Conservation (phyloP, 2,329 filamentous ascomycete genomes). For the Moelleriella libera region DNA sequence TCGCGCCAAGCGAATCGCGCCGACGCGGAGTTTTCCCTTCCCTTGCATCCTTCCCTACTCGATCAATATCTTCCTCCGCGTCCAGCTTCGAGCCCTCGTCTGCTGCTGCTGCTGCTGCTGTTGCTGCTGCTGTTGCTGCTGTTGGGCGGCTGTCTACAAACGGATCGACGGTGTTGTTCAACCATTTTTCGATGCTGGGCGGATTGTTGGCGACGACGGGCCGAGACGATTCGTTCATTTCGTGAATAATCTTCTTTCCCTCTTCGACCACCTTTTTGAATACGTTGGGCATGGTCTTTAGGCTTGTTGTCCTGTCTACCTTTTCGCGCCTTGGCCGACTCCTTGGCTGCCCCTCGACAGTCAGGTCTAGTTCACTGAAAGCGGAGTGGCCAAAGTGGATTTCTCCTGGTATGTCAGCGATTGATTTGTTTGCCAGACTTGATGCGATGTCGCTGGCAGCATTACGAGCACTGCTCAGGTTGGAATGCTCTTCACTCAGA, state of each 20-base stretch:
- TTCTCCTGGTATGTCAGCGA: conserved; percentile 40
- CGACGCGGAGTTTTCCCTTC: conserved; percentile 1
- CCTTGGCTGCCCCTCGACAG: conserved; percentile 30
- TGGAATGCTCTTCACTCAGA: conserved; percentile 15
- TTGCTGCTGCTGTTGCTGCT: neutral
- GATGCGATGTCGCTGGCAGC: conserved; percentile 19
- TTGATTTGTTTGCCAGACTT: conserved; percentile 30
- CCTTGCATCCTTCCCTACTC: neutral
- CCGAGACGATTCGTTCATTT: conserved; percentile 41
- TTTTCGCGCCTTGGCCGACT: conserved; percentile 27
- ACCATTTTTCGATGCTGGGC: conserved; percentile 51
- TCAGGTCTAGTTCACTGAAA: conserved; percentile 50
- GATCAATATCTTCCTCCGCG: neutral
- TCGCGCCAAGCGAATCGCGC: conserved; percentile 1
- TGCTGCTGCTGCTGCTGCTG: neutral
- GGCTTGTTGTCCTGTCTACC: conserved; percentile 38
- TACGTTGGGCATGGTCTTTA: conserved; percentile 47
- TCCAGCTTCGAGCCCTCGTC: neutral
- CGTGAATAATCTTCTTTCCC: conserved; percentile 50
- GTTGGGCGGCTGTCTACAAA: conserved; percentile 32
- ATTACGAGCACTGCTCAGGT: conserved; percentile 11
- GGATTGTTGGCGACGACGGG: conserved; percentile 38
- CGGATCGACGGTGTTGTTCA: conserved; percentile 47
- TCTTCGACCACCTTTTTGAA: conserved; percentile 51
- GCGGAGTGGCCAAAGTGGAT: conserved; percentile 52